Base-by-base conservation (phyloP, 805 yeast species). In the Kuraishia capsulata region DNA sequence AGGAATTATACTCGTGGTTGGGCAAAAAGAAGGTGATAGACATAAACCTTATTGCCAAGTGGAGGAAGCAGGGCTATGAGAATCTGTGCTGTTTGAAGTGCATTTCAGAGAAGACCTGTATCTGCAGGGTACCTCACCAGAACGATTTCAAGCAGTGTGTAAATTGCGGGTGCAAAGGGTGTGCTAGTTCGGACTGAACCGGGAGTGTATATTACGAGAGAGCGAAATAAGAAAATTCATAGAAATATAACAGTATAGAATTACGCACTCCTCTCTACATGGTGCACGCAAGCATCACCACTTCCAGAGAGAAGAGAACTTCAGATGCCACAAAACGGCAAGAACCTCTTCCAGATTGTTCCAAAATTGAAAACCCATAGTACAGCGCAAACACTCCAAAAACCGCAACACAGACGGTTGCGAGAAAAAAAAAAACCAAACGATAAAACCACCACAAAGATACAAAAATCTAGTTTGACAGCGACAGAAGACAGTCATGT, bases 151-250 rank as follows among this genome's bases (percentile, higher is more conserved):
- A 28, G 6, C 71, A 78, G 46, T 86, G 94, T 55, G 68, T 81
- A 4, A 82, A 79, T 23, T 86, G 95, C 64, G 96, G 96, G 0
- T 86, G 96, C 50, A 63, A 69, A 43, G 95, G 95, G 4, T 86
- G 96, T 54, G 74, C 90, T 2, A 81, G 88, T 50, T 69, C 76
- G 16, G 92, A 83, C 52, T 84, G 52, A 57, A 13, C 3, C 19
- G 6, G 21, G 9, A 10, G 20, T 35, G 14, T 14, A 8, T 5
- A 28, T 28, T 28, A 28, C 5, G 9, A 13, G 14, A 9, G 8
- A 28, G 13, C 11, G 11, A 8, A 11, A 28, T 13, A 8, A 11
- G 9, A 28, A 28, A 28, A 28, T 13, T 11, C 26, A 23, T 23
- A 23, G 11, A 23, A 23, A 23, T 8, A 23, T 23, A 23, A 23